These are phyloP conservation scores for Cladosporium sp. DNA, from an alignment of 2,329 filamentous ascomycete genomes.

Conservation along the genomic window DNA sequence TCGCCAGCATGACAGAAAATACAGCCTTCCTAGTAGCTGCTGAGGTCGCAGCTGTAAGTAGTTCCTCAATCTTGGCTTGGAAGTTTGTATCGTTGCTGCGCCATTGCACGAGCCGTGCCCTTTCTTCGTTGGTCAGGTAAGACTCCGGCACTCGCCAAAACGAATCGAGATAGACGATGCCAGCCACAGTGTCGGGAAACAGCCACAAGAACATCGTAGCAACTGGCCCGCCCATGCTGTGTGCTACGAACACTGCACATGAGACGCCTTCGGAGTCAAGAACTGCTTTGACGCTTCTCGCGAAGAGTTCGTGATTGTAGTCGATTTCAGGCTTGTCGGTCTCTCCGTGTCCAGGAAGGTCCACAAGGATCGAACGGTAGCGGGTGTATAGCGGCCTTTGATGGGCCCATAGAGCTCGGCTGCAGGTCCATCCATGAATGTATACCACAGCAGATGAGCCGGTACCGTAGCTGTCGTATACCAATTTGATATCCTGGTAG, in stretches of 20 bases:
- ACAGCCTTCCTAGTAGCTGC: neutral
- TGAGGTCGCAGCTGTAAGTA: neutral
- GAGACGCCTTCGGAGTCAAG: neutral
- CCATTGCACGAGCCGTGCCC: neutral
- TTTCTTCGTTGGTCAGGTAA: neutral
- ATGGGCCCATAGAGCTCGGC: neutral
- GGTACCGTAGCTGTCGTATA: neutral
- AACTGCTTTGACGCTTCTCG: neutral
- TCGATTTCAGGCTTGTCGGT: neutral
- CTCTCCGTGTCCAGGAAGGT: neutral
- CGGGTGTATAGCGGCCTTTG: neutral
- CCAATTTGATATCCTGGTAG: neutral
- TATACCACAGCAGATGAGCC: neutral
- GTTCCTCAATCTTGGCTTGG: neutral
- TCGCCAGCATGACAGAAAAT: neutral
- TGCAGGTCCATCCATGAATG: neutral
- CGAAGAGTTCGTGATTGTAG: neutral
- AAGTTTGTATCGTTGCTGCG: neutral
- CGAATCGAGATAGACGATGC: neutral
- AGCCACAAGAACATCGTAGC: neutral
- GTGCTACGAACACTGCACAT: neutral
- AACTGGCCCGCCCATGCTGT: neutral
- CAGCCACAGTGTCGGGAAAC: neutral
- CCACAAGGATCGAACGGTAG: neutral
- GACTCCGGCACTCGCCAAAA: neutral